These are phyloP conservation scores for Craterostigma plantagineum DNA, from an alignment of 257 asterid genomes.

Conservation along the genomic window DNA sequence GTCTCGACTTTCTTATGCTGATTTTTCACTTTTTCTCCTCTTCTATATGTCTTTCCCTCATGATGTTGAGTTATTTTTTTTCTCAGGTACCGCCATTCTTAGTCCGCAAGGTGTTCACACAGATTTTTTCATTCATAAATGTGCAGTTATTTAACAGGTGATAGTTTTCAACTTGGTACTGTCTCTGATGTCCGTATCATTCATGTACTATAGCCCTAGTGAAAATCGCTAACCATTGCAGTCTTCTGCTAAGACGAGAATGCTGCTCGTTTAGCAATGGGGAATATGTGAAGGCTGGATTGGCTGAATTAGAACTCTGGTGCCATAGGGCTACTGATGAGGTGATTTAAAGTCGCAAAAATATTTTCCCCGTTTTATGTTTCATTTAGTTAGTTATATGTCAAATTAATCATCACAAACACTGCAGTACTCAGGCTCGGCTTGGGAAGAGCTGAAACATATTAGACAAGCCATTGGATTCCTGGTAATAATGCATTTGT, in stretches of 20 bases:
- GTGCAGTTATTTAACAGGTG: slow-evolving; percentile 96
- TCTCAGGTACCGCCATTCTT: slow-evolving; percentile 88
- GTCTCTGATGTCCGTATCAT: slow-evolving; percentile 5
- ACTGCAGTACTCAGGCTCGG: slow-evolving; percentile 84
- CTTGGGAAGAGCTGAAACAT: slow-evolving; percentile 98
- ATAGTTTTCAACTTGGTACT: slow-evolving; percentile 6
- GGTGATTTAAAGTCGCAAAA: slow-evolving; percentile 23
- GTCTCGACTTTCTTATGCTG: background rate
- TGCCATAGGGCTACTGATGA: slow-evolving; percentile 69
- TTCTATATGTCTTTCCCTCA: background rate
- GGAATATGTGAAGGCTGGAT: slow-evolving; percentile 90
- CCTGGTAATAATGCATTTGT: slow-evolving; percentile 37
- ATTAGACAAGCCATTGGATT: slow-evolving; percentile 95
- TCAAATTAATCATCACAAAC: slow-evolving; percentile 10
- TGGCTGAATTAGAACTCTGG: slow-evolving; percentile 89
- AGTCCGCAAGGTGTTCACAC: slow-evolving; percentile 95
- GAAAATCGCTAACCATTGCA: slow-evolving; percentile 17
- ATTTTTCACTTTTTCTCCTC: background rate
- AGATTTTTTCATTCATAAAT: slow-evolving; percentile 92
- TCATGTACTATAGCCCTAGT: slow-evolving; percentile 4
- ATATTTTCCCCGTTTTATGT: background rate
- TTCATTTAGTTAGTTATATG: background rate
- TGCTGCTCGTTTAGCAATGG: slow-evolving; percentile 97
- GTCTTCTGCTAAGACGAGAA: slow-evolving; percentile 87
- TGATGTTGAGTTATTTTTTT: slow-evolving; percentile 5